Percentiles rank a stretch among this genome's conserved stretches.
Conservation (phyloP, 345 rosid genomes). For the Eucalyptus grandis region DNA sequence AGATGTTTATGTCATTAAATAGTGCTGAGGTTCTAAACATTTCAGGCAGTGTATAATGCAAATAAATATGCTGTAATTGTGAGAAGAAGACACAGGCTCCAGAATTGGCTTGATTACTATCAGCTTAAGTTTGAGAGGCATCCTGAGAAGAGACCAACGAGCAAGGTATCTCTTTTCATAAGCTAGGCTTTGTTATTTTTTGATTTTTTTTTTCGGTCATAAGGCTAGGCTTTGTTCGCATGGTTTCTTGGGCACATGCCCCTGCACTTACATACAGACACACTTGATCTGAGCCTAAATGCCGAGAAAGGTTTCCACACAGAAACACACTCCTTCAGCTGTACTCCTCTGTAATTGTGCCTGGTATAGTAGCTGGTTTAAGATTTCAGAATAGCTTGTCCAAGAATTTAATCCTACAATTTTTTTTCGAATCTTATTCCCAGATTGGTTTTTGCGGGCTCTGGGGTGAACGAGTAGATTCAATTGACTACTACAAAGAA, state of each 20-base stretch:
- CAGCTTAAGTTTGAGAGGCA: constrained; percentile 75
- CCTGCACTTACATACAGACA: not conserved
- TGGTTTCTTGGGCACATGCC: not conserved
- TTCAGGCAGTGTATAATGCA: constrained; percentile 80
- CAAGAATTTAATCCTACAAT: not conserved
- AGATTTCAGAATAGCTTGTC: not conserved
- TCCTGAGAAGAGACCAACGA: constrained; percentile 66
- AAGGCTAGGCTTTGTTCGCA: not conserved
- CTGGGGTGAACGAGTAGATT: constrained; percentile 65
- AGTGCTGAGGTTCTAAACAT: not conserved
- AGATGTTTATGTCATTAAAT: not conserved
- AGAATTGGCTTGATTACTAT: constrained; percentile 82
- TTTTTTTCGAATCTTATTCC: not conserved
- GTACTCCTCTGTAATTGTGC: not conserved
- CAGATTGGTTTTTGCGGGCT: constrained; percentile 85
- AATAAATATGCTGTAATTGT: constrained; percentile 63
- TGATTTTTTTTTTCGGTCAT: too few species aligned
- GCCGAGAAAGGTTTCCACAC: not conserved
- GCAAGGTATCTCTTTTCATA: constrained; percentile 26
- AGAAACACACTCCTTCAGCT: not conserved
- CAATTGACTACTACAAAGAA: constrained; percentile 72
- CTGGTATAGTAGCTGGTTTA: not conserved
- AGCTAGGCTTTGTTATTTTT: not conserved
- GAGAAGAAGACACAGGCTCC: constrained; percentile 65
- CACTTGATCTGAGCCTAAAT: not conserved